phyloP scores from a whole-genome alignment of 2,329 filamentous ascomycete genomes.

The Zopfia rhizophila region DNA sequence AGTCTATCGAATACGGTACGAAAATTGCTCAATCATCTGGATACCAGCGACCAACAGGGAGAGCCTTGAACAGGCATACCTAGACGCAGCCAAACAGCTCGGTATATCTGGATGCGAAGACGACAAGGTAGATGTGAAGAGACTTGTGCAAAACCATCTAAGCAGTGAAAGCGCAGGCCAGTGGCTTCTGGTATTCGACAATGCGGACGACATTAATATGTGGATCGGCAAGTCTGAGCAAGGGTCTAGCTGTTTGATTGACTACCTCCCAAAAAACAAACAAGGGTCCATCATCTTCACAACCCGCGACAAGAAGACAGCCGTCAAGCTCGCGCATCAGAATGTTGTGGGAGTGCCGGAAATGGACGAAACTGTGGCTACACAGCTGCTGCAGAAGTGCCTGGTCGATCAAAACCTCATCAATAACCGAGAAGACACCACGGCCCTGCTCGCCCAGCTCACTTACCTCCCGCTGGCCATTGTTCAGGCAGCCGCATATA shows the following conservation, averaged over 20 bases:
- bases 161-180: neutral
- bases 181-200: neutral
- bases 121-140: slow-evolving; percentile 15
- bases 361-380: neutral
- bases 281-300: slow-evolving; percentile 50
- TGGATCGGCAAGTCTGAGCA: no score
- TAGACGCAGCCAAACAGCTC: slow-evolving; percentile 28
- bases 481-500: slow-evolving; percentile 3
- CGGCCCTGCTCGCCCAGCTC: slow-evolving; percentile 6
- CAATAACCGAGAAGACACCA: slow-evolving; percentile 5
- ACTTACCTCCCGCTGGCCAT: slow-evolving; percentile 4
- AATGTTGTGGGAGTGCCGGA: no score
- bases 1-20: slow-evolving; percentile 45
- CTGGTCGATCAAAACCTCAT: no score
- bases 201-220: slow-evolving; percentile 40
- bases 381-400: no score
- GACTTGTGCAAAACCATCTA: slow-evolving; percentile 17
- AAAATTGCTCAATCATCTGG: slow-evolving; percentile 55
- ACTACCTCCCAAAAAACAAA: slow-evolving; percentile 26
- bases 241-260: neutral
- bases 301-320: slow-evolving; percentile 46
- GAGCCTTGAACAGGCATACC: slow-evolving; percentile 49
- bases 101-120: slow-evolving; percentile 21
- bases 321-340: slow-evolving; percentile 20
- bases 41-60: slow-evolving; percentile 49